Percentiles rank a stretch among this genome's conserved stretches.
Evolutionary conservation across 225 moss, liverwort and hornwort species (phyloP).

Genomic region (Polytrichum commune): DNA sequence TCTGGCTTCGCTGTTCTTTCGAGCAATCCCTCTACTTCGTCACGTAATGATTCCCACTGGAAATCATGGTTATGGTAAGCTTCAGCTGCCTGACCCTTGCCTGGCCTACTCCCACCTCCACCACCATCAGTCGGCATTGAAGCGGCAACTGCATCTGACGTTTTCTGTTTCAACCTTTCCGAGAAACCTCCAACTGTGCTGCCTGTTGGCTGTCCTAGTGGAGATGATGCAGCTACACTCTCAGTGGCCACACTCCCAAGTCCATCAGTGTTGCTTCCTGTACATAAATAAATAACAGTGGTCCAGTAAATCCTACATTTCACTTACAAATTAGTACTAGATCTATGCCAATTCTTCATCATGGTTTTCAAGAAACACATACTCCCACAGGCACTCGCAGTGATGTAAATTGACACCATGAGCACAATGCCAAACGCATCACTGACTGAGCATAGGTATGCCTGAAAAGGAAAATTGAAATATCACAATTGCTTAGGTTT

Average conservation of each 20-base stretch:
- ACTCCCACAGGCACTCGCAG: too few relatives aligned
- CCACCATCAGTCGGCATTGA: constrained; percentile 26
- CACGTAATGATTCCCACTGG: constrained; percentile 74
- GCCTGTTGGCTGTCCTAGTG: constrained; percentile 32
- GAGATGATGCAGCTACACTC: constrained; percentile 33
- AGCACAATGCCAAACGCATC: too few relatives aligned
- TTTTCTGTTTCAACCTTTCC: constrained; percentile 38
- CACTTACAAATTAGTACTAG: too few relatives aligned
- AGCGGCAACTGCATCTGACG: constrained; percentile 18
- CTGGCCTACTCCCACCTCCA: constrained; percentile 22
- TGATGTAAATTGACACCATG: too few relatives aligned
- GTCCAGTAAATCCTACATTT: too few relatives aligned
- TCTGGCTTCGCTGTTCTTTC: constrained; percentile 18
- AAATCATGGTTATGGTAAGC: constrained; percentile 81
- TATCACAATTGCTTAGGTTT: too few relatives aligned
- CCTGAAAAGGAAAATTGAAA: too few relatives aligned
- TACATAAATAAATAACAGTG: not conserved
- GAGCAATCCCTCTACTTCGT: constrained; percentile 53
- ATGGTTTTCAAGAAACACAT: too few relatives aligned
- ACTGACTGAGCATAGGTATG: too few relatives aligned
- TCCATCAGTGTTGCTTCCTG: constrained; percentile 45
- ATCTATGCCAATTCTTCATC: too few relatives aligned
- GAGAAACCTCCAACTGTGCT: constrained; percentile 27
- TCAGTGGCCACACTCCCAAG: constrained; percentile 27
- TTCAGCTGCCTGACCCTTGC: constrained; percentile 37